A percentile compares a stretch with the other conserved stretches of the same genome.
phyloP scores from a whole-genome alignment of 1,284 basidiomycete species.

The Puccinia coronata region DNA sequence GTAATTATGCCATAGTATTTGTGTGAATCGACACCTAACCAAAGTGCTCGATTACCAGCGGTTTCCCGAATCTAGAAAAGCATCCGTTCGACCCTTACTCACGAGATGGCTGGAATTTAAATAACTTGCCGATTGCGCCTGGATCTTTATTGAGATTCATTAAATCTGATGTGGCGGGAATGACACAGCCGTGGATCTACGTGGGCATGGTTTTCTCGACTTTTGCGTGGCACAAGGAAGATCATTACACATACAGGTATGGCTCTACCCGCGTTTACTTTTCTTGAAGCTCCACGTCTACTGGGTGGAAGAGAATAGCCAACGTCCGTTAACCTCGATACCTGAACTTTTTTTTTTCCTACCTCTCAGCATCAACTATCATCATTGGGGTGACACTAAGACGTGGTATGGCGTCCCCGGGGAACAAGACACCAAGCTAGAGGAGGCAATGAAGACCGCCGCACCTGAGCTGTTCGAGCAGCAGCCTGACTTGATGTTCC shows the following conservation, averaged over 20 bases:
- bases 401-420: slow-evolving; percentile 99
- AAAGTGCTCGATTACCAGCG: slow-evolving; percentile 64
- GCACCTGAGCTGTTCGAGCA: slow-evolving; percentile 99
- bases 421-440: slow-evolving; percentile 89
- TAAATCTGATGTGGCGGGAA: slow-evolving; percentile 97
- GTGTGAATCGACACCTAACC: background rate
- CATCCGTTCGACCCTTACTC: slow-evolving; percentile 84
- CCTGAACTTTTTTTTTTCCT: background rate
- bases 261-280: background rate
- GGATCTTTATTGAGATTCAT: slow-evolving; percentile 84
- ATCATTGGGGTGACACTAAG: slow-evolving; percentile 97
- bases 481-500: slow-evolving; percentile 93
- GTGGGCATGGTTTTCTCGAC: slow-evolving; percentile 99
- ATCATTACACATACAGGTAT: slow-evolving; percentile 87
- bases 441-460: slow-evolving; percentile 88
- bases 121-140: slow-evolving; percentile 87
- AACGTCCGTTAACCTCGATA: background rate
- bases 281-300: background rate
- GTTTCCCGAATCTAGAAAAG: slow-evolving; percentile 90
- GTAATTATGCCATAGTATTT: background rate
- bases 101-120: slow-evolving; percentile 94
- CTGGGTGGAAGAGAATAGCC: background rate
- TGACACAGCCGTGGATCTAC: slow-evolving; percentile 99
- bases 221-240: slow-evolving; percentile 99
- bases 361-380: slow-evolving; percentile 56